Evolutionary conservation across 306 rosid species (phyloP).

Genomic region (Citrullus colocynthis): DNA sequence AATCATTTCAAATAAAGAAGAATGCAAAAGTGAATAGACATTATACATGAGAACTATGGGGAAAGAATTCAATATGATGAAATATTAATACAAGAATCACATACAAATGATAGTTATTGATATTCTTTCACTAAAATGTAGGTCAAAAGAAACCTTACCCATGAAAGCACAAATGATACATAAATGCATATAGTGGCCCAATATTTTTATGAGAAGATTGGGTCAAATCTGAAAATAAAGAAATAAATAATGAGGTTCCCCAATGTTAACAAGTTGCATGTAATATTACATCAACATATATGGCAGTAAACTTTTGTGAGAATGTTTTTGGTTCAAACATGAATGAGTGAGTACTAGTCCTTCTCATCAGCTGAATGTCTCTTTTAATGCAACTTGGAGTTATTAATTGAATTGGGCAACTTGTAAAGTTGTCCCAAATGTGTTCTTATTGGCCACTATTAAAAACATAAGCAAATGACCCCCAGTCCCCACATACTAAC

Average conservation of each 20-base stretch:
- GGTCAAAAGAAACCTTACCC: neutral
- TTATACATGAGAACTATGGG: neutral
- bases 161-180: neutral
- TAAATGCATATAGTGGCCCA: neutral
- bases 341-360: neutral
- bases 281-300: neutral
- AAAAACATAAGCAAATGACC: neutral
- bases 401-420: constrained; percentile 4
- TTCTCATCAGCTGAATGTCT: constrained; percentile 4
- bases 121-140: neutral
- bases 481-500: neutral
- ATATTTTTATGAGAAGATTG: neutral
- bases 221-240: neutral
- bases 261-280: neutral
- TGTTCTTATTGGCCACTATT: neutral
- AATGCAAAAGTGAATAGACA: neutral
- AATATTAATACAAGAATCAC: neutral
- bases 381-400: constrained; percentile 6
- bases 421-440: constrained; percentile 5
- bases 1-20: neutral
- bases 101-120: neutral
- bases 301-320: neutral
- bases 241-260: neutral
- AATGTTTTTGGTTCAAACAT: constrained; percentile 1
- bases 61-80: too few relatives aligned